Conservation (phyloP, 257 asterid species). For the Linderniella brevidens region DNA sequence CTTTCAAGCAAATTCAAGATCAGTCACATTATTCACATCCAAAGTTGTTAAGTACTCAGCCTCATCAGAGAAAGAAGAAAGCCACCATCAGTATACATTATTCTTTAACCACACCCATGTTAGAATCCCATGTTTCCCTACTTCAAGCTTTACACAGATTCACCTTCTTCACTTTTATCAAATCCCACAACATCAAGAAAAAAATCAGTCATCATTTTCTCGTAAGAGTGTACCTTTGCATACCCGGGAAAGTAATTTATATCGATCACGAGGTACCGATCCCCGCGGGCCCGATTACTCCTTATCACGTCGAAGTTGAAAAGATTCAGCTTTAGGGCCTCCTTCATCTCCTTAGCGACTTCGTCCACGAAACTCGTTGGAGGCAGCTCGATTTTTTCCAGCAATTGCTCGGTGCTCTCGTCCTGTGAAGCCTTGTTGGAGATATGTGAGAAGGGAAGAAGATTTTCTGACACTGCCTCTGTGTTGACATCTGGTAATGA, state of each 20-base stretch:
- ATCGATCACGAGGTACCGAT: constrained; percentile 50
- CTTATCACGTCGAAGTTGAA: constrained; percentile 77
- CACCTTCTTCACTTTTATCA: constrained; percentile 6
- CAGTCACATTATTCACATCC: no score
- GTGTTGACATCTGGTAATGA: constrained; percentile 49
- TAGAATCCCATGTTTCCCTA: no score
- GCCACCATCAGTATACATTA: no score
- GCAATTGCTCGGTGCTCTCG: constrained; percentile 17
- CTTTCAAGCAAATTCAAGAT: no score
- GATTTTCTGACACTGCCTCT: constrained; percentile 15
- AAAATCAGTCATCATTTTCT: constrained; percentile 44
- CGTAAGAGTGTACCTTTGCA: constrained; percentile 67
- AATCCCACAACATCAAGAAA: constrained; percentile 36
- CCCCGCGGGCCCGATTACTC: constrained; percentile 22
- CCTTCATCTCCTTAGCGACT: constrained; percentile 40
- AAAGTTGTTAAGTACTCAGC: no score
- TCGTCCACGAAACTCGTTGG: constrained; percentile 32
- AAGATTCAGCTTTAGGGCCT: constrained; percentile 46
- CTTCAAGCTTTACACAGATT: no score
- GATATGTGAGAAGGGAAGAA: constrained; percentile 53
- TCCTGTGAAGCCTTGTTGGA: constrained; percentile 35
- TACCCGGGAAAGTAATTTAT: constrained; percentile 73
- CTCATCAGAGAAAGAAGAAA: no score
- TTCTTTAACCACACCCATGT: no score
- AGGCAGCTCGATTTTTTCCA: constrained; percentile 44